Conservation (phyloP, 495 filamentous ascomycete species). For the Penicillium turbatum region DNA sequence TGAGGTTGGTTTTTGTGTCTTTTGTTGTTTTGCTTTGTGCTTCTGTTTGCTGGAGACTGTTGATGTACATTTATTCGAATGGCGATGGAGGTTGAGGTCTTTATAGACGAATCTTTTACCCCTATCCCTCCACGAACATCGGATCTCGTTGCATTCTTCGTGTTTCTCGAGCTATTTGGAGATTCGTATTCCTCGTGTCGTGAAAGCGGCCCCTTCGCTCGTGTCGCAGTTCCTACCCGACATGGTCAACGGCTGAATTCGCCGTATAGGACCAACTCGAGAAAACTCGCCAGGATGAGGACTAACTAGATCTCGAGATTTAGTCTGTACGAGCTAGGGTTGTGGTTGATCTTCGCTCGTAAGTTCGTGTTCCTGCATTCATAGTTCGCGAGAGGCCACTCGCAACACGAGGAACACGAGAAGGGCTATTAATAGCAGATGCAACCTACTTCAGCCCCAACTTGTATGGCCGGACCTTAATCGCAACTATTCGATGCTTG, state of each 20-base stretch:
- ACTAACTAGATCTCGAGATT: background rate
- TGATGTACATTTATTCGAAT: background rate
- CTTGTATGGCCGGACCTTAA: background rate
- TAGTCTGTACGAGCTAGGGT: background rate
- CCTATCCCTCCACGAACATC: background rate
- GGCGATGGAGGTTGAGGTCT: background rate
- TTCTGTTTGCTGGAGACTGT: background rate
- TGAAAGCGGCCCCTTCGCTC: background rate
- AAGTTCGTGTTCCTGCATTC: constrained; percentile 5
- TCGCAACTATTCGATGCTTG: background rate
- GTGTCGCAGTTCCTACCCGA: background rate
- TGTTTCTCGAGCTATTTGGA: background rate
- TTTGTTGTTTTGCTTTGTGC: background rate
- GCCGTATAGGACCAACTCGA: background rate
- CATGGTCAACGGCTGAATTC: too few relatives aligned
- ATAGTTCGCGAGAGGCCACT: background rate
- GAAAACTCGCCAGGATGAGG: too few relatives aligned
- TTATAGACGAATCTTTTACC: background rate
- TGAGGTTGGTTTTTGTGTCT: background rate
- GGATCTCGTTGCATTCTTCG: background rate
- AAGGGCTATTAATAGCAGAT: constrained; percentile 1
- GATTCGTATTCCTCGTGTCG: background rate
- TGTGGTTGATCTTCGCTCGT: background rate
- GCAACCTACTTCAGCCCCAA: background rate
- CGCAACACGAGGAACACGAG: background rate